Percentiles rank a stretch among this genome's conserved stretches.
phyloP scores from a whole-genome alignment of 306 rosid species.

The Cucurbita ficifolia region DNA sequence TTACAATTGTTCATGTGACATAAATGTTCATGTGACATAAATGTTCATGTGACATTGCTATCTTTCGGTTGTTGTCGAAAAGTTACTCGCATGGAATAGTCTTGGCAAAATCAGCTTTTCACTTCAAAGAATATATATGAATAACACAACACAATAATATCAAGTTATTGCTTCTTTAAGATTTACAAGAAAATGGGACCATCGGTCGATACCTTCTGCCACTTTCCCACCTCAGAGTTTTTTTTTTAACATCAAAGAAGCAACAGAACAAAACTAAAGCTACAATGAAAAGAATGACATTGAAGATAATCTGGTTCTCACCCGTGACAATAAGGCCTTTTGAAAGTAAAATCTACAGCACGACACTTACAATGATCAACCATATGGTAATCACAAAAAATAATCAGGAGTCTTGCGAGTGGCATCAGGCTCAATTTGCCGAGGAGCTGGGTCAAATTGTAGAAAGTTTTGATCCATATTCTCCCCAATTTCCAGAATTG shows the following conservation, averaged over 20 bases:
- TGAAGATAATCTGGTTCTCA: conserved; percentile 35
- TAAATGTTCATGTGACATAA: background rate
- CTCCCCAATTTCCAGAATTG: conserved; percentile 93
- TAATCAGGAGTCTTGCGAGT: conserved; percentile 98
- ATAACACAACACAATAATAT: conserved; percentile 3
- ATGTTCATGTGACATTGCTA: background rate
- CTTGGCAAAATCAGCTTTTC: background rate
- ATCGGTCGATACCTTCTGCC: background rate
- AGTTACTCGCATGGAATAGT: background rate
- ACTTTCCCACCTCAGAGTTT: conserved; percentile 19
- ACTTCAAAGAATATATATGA: conserved; percentile 1
- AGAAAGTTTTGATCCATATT: conserved; percentile 96
- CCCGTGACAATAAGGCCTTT: conserved; percentile 34
- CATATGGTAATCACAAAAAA: conserved; percentile 66
- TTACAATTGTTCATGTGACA: background rate
- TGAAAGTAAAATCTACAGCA: conserved; percentile 57
- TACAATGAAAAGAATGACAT: conserved; percentile 67
- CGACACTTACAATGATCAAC: conserved; percentile 47
- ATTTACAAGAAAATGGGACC: conserved; percentile 60
- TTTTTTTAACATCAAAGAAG: conserved; percentile 47
- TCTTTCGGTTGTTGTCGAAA: background rate
- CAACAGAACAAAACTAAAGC: conserved; percentile 45
- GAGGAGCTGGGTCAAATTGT: conserved; percentile 97
- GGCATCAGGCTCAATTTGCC: conserved; percentile 94
- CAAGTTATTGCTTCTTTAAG: conserved; percentile 46